phyloP scores from a whole-genome alignment of 73 alveolate species.

The Uronychia setigera region DNA sequence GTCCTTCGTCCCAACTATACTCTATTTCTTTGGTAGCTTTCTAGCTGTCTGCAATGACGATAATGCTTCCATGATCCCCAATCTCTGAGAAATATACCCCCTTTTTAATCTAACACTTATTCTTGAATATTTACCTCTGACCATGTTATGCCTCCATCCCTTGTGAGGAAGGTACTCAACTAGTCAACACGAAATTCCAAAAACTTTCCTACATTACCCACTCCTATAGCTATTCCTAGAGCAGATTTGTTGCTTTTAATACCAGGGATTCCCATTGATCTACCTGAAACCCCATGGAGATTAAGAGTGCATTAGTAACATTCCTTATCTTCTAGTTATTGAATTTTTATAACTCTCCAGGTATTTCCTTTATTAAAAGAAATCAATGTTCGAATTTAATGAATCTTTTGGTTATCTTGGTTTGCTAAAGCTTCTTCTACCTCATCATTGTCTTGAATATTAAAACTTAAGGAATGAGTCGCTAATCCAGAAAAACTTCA shows the following conservation, averaged over 20 bases:
- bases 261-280: constrained; percentile 68
- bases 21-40: constrained; percentile 67
- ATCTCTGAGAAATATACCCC: constrained; percentile 89
- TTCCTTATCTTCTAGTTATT: constrained; percentile 65
- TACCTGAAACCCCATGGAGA: constrained; percentile 79
- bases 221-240: constrained; percentile 85
- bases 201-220: constrained; percentile 89
- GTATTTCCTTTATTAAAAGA: constrained; percentile 90
- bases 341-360: constrained; percentile 84
- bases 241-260: constrained; percentile 82
- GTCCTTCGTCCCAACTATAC: constrained; percentile 87
- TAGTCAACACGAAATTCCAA: constrained; percentile 61
- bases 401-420: neutral
- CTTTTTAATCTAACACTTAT: constrained; percentile 49
- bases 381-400: constrained; percentile 66
- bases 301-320: constrained; percentile 88
- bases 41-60: constrained; percentile 87
- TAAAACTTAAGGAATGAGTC: neutral
- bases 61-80: constrained; percentile 97
- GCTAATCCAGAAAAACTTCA: too few relatives aligned
- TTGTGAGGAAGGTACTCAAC: constrained; percentile 77
- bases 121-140: constrained; percentile 64
- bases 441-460: neutral
- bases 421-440: neutral
- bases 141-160: constrained; percentile 97